Evolutionary conservation across 140 eudicot genomes (phyloP).

Genomic region (Stevia rebaudiana): DNA sequence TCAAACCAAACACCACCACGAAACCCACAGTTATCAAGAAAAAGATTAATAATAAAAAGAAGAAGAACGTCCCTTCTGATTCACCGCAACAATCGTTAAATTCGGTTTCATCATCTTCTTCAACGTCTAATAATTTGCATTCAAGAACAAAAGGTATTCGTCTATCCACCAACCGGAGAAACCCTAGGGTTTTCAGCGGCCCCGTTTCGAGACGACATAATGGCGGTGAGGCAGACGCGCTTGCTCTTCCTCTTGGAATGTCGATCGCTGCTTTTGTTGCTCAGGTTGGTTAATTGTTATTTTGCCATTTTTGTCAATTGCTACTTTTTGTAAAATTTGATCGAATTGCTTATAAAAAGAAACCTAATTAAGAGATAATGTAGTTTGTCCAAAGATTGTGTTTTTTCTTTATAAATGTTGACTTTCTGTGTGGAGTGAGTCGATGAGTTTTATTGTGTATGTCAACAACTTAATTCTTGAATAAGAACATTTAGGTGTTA

Average conservation of each 20-base stretch:
- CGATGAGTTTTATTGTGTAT: neutral
- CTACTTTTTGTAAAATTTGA: neutral
- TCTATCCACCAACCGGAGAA: constrained; percentile 24
- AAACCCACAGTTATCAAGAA: constrained; percentile 15
- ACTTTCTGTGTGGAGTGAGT: neutral
- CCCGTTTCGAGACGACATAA: constrained; percentile 13
- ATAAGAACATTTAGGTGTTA: neutral
- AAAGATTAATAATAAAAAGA: constrained; percentile 23
- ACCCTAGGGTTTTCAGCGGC: constrained; percentile 32
- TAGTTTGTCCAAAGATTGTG: neutral
- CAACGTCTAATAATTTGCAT: constrained; percentile 16
- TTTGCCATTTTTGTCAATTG: neutral
- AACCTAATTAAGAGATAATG: neutral
- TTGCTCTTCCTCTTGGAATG: constrained; percentile 81
- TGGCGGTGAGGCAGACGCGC: constrained; percentile 50
- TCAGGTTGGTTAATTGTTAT: constrained; percentile 78
- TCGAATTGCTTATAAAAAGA: neutral
- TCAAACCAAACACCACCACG: neutral
- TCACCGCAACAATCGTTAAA: constrained; percentile 10
- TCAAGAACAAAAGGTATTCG: constrained; percentile 34
- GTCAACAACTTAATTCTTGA: constrained; percentile 12
- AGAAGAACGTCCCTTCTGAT: constrained; percentile 16
- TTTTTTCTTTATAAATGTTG: neutral
- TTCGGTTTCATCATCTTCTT: constrained; percentile 20
- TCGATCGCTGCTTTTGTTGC: constrained; percentile 72